These are phyloP conservation scores for Yamadazyma blattariae DNA, from an alignment of 1,139 yeast species.

Conservation along the genomic window DNA sequence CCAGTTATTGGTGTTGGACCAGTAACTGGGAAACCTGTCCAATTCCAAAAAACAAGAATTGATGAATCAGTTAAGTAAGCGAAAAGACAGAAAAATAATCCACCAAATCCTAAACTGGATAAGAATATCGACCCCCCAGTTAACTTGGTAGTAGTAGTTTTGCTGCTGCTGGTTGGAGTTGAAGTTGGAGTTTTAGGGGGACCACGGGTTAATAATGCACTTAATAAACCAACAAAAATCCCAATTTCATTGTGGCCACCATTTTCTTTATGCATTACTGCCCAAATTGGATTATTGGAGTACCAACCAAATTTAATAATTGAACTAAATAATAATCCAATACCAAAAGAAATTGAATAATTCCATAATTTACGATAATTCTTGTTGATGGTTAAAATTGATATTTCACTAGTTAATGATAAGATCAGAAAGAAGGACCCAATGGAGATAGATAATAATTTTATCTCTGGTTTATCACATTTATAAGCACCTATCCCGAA, in stretches of 20 bases:
- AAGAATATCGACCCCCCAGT: constrained; percentile 38
- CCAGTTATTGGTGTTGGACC: constrained; percentile 94
- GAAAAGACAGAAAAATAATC: constrained; percentile 67
- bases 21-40: constrained; percentile 87
- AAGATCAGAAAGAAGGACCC: constrained; percentile 67
- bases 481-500: constrained; percentile 77
- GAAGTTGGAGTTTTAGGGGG: constrained; percentile 32
- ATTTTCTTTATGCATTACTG: constrained; percentile 79
- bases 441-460: constrained; percentile 62
- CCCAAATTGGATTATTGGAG: constrained; percentile 96
- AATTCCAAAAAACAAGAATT: constrained; percentile 82
- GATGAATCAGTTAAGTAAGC: constrained; percentile 82
- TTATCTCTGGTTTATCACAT: constrained; percentile 61
- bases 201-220: constrained; percentile 42
- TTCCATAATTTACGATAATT: constrained; percentile 45
- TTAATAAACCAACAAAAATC: constrained; percentile 59
- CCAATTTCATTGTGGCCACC: constrained; percentile 87
- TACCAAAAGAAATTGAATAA: constrained; percentile 58
- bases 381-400: constrained; percentile 33
- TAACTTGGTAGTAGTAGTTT: constrained; percentile 1
- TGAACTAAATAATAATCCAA: constrained; percentile 74
- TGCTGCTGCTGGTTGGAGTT: neutral
- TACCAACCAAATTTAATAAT: constrained; percentile 71
- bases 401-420: constrained; percentile 56
- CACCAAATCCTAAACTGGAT: constrained; percentile 74